These are phyloP conservation scores for Trichoderma koningii DNA, from an alignment of 2,329 filamentous ascomycete species.

Conservation along the genomic window DNA sequence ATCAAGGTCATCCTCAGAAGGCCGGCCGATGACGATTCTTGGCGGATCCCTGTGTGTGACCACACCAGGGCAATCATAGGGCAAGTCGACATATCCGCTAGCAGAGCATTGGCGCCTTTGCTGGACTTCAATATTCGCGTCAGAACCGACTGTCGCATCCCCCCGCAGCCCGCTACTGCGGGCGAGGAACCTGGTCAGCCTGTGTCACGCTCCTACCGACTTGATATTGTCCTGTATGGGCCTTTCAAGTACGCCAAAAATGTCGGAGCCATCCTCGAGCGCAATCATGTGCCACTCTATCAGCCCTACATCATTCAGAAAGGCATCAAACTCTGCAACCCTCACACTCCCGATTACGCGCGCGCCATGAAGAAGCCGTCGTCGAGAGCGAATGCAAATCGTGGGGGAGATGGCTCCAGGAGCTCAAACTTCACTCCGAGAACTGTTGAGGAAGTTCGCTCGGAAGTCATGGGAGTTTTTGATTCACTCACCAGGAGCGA, in stretches of 20 bases:
- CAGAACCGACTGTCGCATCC: constrained; percentile 72
- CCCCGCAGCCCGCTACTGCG: constrained; percentile 61
- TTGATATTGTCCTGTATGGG: constrained; percentile 80
- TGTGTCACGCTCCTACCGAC: constrained; percentile 61
- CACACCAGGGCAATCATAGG: constrained; percentile 72
- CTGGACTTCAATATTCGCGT: constrained; percentile 69
- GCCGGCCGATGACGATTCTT: constrained; percentile 54
- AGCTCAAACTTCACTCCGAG: constrained; percentile 45
- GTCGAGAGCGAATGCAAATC: constrained; percentile 34
- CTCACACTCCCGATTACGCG: constrained; percentile 61
- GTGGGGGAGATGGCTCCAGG: constrained; percentile 36
- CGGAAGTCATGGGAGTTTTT: constrained; percentile 84
- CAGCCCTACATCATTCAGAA: constrained; percentile 66
- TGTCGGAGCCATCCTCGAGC: constrained; percentile 67
- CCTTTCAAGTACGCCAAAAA: constrained; percentile 64
- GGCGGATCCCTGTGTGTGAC: constrained; percentile 73
- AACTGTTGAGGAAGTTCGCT: constrained; percentile 82
- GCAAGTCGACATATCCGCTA: constrained; percentile 67
- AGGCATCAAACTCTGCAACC: constrained; percentile 74
- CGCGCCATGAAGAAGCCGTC: constrained; percentile 41
- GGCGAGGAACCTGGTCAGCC: constrained; percentile 66
- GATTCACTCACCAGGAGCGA: constrained; percentile 78
- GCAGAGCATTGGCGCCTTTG: constrained; percentile 68
- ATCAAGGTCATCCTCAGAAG: constrained; percentile 73
- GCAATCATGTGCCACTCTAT: constrained; percentile 67